These are phyloP conservation scores for Fusarium nanum DNA, from an alignment of 2,329 filamentous ascomycete species.

Conservation along the genomic window DNA sequence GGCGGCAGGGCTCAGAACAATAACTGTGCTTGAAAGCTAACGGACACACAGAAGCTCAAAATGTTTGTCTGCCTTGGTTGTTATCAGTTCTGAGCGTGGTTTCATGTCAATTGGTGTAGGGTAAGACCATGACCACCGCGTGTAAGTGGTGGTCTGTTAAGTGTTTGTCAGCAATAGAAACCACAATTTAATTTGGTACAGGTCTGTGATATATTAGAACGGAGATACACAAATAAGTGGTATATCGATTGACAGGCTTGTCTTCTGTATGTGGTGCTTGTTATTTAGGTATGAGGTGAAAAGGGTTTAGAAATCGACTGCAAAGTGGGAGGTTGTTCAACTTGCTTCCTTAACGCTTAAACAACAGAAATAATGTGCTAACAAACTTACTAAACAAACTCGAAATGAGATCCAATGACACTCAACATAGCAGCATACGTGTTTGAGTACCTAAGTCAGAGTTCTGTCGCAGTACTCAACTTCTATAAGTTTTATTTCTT, in stretches of 20 bases:
- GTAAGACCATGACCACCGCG: not conserved
- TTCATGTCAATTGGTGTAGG: not conserved
- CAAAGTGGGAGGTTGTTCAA: not conserved
- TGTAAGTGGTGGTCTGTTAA: not conserved
- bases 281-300: not conserved
- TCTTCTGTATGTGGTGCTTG: not conserved
- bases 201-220: not conserved
- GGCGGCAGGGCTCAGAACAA: not conserved
- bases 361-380: no score
- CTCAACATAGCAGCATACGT: no score
- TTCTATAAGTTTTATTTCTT: no score
- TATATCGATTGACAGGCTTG: not conserved
- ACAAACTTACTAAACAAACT: no score
- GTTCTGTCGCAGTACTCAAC: no score
- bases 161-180: no score
- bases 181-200: no score
- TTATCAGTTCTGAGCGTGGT: not conserved
- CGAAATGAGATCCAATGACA: no score
- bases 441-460: no score
- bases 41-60: not conserved
- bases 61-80: not conserved
- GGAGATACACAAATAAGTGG: no score
- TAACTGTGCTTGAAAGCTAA: not conserved
- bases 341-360: no score
- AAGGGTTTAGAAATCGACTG: accelerated